These are phyloP conservation scores for Cordyceps tenuipes DNA, from an alignment of 2,329 filamentous ascomycete genomes.

Conservation along the genomic window DNA sequence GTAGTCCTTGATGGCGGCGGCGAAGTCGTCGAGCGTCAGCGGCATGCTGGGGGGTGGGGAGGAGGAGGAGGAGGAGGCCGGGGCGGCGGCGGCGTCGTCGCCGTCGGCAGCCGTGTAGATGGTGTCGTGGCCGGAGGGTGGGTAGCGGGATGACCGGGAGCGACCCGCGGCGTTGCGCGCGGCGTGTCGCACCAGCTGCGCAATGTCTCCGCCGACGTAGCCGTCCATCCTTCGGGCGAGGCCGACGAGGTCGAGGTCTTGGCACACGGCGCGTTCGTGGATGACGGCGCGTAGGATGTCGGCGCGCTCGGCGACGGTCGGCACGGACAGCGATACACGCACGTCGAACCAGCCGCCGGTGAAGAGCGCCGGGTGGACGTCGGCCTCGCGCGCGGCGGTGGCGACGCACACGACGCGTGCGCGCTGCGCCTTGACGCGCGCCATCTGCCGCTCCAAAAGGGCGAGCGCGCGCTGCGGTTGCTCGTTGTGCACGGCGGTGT, in stretches of 20 bases:
- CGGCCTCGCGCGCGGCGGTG: slow-evolving; percentile 82
- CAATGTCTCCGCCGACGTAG: slow-evolving; percentile 85
- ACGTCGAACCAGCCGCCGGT: slow-evolving; percentile 70
- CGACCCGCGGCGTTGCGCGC: slow-evolving; percentile 29
- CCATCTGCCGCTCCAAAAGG: slow-evolving; percentile 81
- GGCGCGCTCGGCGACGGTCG: slow-evolving; percentile 64
- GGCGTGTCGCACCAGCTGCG: slow-evolving; percentile 47
- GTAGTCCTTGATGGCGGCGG: slow-evolving; percentile 58
- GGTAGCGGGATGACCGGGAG: slow-evolving; percentile 22
- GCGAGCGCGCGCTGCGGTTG: slow-evolving; percentile 83
- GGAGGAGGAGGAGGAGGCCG: too few species aligned
- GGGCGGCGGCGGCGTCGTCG: not conserved
- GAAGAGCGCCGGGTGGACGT: slow-evolving; percentile 69
- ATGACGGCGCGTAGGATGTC: slow-evolving; percentile 48
- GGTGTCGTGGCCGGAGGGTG: not conserved
- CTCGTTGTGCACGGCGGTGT: slow-evolving; percentile 74
- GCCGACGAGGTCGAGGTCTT: slow-evolving; percentile 62
- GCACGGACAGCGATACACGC: slow-evolving; percentile 81
- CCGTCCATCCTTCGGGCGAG: slow-evolving; percentile 83
- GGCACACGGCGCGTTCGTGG: slow-evolving; percentile 13
- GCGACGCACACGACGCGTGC: slow-evolving; percentile 76
- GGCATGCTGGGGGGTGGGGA: not conserved
- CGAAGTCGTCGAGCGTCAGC: slow-evolving; percentile 48
- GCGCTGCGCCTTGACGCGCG: slow-evolving; percentile 63
- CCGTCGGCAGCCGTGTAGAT: not conserved